Base-by-base conservation (phyloP, 2,329 filamentous ascomycete genomes). In the Cyphellophora europaea region DNA sequence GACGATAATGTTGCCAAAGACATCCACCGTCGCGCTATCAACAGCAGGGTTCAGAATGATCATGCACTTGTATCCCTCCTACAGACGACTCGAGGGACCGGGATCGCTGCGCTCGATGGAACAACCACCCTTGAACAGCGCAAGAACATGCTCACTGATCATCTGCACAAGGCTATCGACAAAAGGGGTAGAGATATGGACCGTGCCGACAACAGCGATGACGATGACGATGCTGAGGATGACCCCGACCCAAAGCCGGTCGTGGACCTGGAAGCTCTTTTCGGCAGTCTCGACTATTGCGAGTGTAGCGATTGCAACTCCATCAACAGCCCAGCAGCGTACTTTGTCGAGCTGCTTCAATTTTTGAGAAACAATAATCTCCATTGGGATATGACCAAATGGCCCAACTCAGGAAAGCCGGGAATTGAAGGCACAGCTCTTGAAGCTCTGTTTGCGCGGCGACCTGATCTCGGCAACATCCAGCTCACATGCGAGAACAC, bases 401-500 rank as follows among this genome's bases (percentile, higher is more conserved):
- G 14, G 21, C n/a, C 21, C 21, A 25, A 18, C 19, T 11, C 32
- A n/a, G 18, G 17, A 11, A 14, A 28, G 12, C 17, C 16, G 15
- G 12, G 11, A 5, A 34, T 34, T 11, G 8, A 25, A 30, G 15
- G 33, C 28, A 10, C 15, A 32, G 3, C 23, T 29, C 13, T 21
- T 37, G 10, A 18, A 32, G 3, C 41, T 54, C 4, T 46, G 8
- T 25, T 53, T 30, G 19, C 32, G 6, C 41, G 55, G 3, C 46
- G 55, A 6, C 47, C 49, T 3, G 55, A 57, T 38, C 30, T 58
- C 2, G 36, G 19, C 4, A 18, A 43, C 18, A 25, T 58, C 2
- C 25, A 54, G 19, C 39, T 57, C 5, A 47, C 49, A 3, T 53
- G 50, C 25, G 37, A 23, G 5, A 57, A 58, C 33, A 49, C 49